Evolutionary conservation across 2,329 filamentous ascomycete genomes (phyloP).

Genomic region (Fusarium succisae): DNA sequence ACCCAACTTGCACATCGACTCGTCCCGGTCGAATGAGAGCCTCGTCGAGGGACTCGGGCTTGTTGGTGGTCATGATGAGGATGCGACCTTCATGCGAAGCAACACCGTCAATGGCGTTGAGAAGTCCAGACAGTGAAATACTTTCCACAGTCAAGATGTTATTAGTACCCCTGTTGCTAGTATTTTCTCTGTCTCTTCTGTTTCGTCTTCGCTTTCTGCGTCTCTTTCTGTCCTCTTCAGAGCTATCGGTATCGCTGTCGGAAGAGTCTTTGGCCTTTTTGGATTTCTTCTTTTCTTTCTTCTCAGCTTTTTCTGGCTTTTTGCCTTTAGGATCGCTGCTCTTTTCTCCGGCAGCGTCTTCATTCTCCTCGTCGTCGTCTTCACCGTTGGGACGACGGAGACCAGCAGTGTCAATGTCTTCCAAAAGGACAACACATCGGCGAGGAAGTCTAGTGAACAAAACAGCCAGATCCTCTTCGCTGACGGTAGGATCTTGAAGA

Average conservation of each 20-base stretch:
- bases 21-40: slow-evolving; percentile 78
- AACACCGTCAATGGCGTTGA: slow-evolving; percentile 87
- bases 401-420: slow-evolving; percentile 75
- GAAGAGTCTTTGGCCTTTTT: slow-evolving; percentile 42
- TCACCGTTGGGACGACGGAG: slow-evolving; percentile 56
- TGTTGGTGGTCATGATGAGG: slow-evolving; percentile 85
- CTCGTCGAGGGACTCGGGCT: slow-evolving; percentile 75
- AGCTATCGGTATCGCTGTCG: slow-evolving; percentile 38
- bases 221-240: slow-evolving; percentile 34
- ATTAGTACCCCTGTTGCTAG: slow-evolving; percentile 36
- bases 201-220: slow-evolving; percentile 33
- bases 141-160: slow-evolving; percentile 44
- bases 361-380: slow-evolving; percentile 40
- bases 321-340: not conserved
- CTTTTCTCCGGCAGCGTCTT: slow-evolving; percentile 12
- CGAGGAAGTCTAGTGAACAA: slow-evolving; percentile 70
- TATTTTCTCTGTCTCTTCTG: slow-evolving; percentile 29
- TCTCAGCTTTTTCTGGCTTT: slow-evolving; percentile 10
- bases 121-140: slow-evolving; percentile 80
- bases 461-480: slow-evolving; percentile 67
- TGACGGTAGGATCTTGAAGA: slow-evolving; percentile 65
- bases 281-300: slow-evolving; percentile 40
- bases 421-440: slow-evolving; percentile 72
- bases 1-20: slow-evolving; percentile 75
- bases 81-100: slow-evolving; percentile 81